These are phyloP conservation scores for Lobosporangium transversale DNA, from an alignment of 192 early-diverging fungal genomes.

Conservation along the genomic window DNA sequence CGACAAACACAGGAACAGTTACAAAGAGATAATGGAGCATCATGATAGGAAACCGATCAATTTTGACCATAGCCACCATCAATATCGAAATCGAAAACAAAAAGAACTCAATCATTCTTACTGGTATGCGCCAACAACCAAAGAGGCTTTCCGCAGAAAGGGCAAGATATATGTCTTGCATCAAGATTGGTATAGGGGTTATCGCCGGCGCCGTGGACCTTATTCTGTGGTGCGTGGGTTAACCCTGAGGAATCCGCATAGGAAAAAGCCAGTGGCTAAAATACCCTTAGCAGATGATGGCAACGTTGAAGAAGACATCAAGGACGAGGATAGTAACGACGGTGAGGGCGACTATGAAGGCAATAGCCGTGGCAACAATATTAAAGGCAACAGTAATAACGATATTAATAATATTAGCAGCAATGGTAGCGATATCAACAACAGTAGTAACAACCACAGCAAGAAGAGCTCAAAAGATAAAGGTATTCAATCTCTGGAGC, in stretches of 20 bases:
- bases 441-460: neutral
- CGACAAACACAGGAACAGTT: too few species aligned
- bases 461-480: neutral
- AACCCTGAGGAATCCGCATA: slow-evolving; percentile 9
- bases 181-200: slow-evolving; percentile 22
- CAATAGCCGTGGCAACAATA: neutral
- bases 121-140: too few species aligned
- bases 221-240: slow-evolving; percentile 8
- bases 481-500: slow-evolving; percentile 3
- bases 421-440: neutral
- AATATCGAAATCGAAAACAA: too few species aligned
- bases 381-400: neutral
- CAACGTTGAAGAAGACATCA: neutral
- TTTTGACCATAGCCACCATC: too few species aligned
- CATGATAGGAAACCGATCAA: too few species aligned
- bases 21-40: too few species aligned
- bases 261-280: slow-evolving; percentile 4
- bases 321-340: neutral
- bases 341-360: neutral
- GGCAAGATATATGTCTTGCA: slow-evolving; percentile 21
- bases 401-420: neutral
- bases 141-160: neutral
- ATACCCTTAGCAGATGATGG: too few species aligned
- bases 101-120: too few species aligned
- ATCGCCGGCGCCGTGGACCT: slow-evolving; percentile 19